These are phyloP conservation scores for Zygosaccharomyces gambellarensis DNA, from an alignment of 805 yeast species.

Conservation along the genomic window DNA sequence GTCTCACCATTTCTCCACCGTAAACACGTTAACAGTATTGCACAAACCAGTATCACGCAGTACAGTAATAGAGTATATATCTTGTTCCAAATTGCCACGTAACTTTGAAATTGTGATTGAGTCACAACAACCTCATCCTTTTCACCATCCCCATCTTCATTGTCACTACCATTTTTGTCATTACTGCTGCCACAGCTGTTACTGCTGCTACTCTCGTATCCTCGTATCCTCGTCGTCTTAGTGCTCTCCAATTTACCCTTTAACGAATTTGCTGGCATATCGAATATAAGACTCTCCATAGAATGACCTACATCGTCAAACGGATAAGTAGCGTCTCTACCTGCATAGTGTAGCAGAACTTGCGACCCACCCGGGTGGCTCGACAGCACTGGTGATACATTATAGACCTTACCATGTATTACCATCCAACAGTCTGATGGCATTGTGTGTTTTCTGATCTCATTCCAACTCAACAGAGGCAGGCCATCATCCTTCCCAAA, in stretches of 20 bases:
- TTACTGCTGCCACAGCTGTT: background rate
- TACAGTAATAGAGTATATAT: slow-evolving; percentile 10
- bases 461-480: slow-evolving; percentile 12
- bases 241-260: slow-evolving; percentile 40
- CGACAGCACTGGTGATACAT: slow-evolving; percentile 21
- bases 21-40: slow-evolving; percentile 13
- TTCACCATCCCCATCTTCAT: background rate
- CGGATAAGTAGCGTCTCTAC: slow-evolving; percentile 25
- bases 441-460: slow-evolving; percentile 15
- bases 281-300: slow-evolving; percentile 34
- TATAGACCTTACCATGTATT: slow-evolving; percentile 25
- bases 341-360: slow-evolving; percentile 23
- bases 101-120: slow-evolving; percentile 7
- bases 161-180: background rate
- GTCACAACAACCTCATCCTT: slow-evolving; percentile 6
- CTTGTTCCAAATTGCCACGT: slow-evolving; percentile 7
- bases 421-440: slow-evolving; percentile 24
- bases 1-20: slow-evolving; percentile 5
- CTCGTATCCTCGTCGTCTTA: background rate
- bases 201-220: background rate
- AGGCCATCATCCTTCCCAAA: slow-evolving; percentile 1
- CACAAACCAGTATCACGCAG: slow-evolving; percentile 12
- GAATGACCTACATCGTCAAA: slow-evolving; percentile 30
- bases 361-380: slow-evolving; percentile 28
- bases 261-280: slow-evolving; percentile 47